Base-by-base conservation (phyloP, 306 rosid species). In the Prunus salicina region DNA sequence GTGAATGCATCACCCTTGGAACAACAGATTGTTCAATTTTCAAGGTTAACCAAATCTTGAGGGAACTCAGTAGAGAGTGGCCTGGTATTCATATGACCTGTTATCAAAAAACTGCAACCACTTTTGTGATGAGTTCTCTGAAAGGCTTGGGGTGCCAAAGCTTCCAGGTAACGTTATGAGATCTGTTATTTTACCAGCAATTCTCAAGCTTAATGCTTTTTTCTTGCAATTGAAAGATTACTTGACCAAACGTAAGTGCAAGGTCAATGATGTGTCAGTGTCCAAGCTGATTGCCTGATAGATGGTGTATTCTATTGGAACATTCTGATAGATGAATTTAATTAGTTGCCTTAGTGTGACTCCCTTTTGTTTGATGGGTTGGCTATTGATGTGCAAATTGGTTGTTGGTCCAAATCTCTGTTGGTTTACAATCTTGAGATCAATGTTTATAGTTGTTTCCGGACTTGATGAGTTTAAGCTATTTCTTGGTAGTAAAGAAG, bases 61-160 rank as follows among this genome's bases (percentile, higher is more conserved):
- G 98, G 84, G 99, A 96, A 77, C 98, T 96, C 73, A 89, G 99
- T 79, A 86, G 97, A 89, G 98, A 91, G 81, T 96, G 99, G 99
- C 96, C 96, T 74, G 98, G 75, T 75, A 53, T 87, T 85, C 88
- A 3, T 96, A 93, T 81, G 99, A 96, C 82, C 86, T 93, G 56
- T 81, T 96, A 84, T n/a, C 99, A 47, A 96, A 87, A 77, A 96
- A 96, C 84, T 96, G 99, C 89, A 96, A 96, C 78, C 99, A 93
- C 88, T 96, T 96, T 64, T 96, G 99, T 79, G 98, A 96, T 82
- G 97, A 91, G 84, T 84, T 91, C 77, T 96, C 97, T 69, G 99
- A 93, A 75, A 87, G 74, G 86, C 96, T 96, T 72, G 96, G 71
- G 67, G 99, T 92, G 51, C 90, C 88, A 73, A 96, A 88, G 77